Evolutionary conservation across 768 basidiomycete species (phyloP).

Genomic region (Pisolithus microcarpus): DNA sequence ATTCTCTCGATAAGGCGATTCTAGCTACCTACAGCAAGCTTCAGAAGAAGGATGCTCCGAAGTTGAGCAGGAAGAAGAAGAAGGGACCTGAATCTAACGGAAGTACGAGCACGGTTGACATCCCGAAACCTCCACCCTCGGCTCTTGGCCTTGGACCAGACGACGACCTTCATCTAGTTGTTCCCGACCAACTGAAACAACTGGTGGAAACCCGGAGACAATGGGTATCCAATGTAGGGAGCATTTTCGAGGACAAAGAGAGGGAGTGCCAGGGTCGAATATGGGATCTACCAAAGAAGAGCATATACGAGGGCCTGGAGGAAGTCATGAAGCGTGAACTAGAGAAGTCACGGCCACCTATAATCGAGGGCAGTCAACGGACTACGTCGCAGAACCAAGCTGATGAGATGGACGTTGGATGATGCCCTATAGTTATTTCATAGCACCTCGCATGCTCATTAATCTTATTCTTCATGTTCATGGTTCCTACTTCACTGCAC

Average conservation of each 20-base stretch:
- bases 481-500: slow-evolving; percentile 19
- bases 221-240: slow-evolving; percentile 74
- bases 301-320: slow-evolving; percentile 70
- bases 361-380: slow-evolving; percentile 19
- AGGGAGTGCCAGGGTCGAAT: slow-evolving; percentile 56
- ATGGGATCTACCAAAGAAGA: slow-evolving; percentile 70
- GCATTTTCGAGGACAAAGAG: slow-evolving; percentile 71
- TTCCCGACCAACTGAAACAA: slow-evolving; percentile 61
- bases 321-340: slow-evolving; percentile 46
- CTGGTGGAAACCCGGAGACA: slow-evolving; percentile 69
- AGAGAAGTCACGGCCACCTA: slow-evolving; percentile 17
- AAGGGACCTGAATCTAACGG: slow-evolving; percentile 36
- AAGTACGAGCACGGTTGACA: slow-evolving; percentile 25
- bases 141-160: slow-evolving; percentile 64
- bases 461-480: slow-evolving; percentile 25
- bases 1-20: slow-evolving; percentile 84
- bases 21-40: slow-evolving; percentile 65
- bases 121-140: slow-evolving; percentile 58
- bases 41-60: slow-evolving; percentile 74
- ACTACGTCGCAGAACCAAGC: slow-evolving; percentile 34
- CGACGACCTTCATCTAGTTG: slow-evolving; percentile 53
- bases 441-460: slow-evolving; percentile 4
- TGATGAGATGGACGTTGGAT: slow-evolving; percentile 69
- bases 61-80: slow-evolving; percentile 69
- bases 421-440: slow-evolving; percentile 12